Evolutionary conservation across 441 rosid species (phyloP).

Genomic region (Omphalea diandra): DNA sequence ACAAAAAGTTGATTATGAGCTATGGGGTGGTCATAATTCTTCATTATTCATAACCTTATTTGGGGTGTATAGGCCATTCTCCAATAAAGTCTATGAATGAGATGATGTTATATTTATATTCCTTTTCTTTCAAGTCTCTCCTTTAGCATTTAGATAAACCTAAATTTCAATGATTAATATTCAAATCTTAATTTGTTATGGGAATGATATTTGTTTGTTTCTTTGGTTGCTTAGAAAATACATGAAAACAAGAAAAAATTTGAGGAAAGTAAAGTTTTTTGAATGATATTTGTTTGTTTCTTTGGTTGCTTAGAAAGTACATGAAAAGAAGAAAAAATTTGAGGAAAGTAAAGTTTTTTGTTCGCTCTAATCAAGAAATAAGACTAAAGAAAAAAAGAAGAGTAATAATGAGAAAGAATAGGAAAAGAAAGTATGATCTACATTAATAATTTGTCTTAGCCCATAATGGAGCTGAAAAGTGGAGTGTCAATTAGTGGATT

Average conservation of each 20-base stretch:
- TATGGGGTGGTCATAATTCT: conserved; percentile 16
- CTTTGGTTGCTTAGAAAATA: conserved; percentile 27
- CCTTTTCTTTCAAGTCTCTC: conserved; percentile 15
- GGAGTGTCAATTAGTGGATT: too few relatives aligned
- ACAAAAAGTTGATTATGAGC: conserved; percentile 22
- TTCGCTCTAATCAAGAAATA: conserved; percentile 29
- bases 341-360: conserved; percentile 16
- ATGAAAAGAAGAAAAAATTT: conserved; percentile 2
- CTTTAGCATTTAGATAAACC: too few relatives aligned
- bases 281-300: too few relatives aligned
- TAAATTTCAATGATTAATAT: conserved; percentile 30
- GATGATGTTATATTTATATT: background rate
- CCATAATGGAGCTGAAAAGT: too few relatives aligned
- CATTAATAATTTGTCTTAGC: too few relatives aligned
- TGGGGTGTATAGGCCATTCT: background rate
- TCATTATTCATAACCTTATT: conserved; percentile 13
- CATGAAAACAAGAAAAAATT: conserved; percentile 13
- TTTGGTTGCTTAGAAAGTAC: too few relatives aligned
- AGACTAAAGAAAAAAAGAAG: too few relatives aligned
- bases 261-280: conserved; percentile 11
- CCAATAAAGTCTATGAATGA: conserved; percentile 1
- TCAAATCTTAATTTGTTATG: conserved; percentile 18
- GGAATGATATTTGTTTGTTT: conserved; percentile 21
- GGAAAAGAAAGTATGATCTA: too few relatives aligned
- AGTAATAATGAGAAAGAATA: too few relatives aligned